Base-by-base conservation (phyloP, 352 stramenopile species). In the Phytophthora ramorum region DNA sequence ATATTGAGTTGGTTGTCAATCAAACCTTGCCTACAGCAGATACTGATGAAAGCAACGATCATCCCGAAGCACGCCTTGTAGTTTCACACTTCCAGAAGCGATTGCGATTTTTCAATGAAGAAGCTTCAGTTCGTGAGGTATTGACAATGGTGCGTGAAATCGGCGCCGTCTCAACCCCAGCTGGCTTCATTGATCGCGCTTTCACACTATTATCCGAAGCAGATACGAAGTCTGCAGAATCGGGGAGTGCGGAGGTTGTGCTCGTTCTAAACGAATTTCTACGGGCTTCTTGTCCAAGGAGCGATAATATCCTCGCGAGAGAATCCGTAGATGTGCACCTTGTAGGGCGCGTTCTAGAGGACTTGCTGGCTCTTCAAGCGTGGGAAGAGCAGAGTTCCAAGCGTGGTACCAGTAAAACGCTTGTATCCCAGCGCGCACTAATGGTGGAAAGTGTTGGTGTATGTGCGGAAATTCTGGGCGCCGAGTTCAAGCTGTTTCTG, bases 51-150 rank as follows among this genome's bases (percentile, higher is more conserved):
- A 57, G 14, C 20, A 45, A 54, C 13, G 30, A 26, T 38, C 24
- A 47, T 7, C 37, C 19, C 13, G 20, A 26, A 16, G 34, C 51
- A 12, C 38, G 43, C 16, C 43, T 91, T 44, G 57, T 81, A 41
- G 66, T 92, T 10, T 80, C 87, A 24, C 86, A 95, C 55, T 96
- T 91, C 66, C 85, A 88, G 40, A 95, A 95, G 58, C 78, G 87
- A 10, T 78, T 95, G 34, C 71, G 70, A 3, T 76, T 81, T 45
- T 94, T 96, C 44, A 79, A 90, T 55, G 85, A 91, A 19, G 79
- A 92, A 52, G 66, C 78, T n/a, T 83, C 85, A 3, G 75, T 93
- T 14, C 48, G 67, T 9, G 66, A 80, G 1, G 73, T 76, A 6
- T 66, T 82, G 2, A 61, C 62, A 53, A 52, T 96, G 47, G 37